Evolutionary conservation across 768 basidiomycete species (phyloP).

Genomic region (Leccinum longicurvipes): DNA sequence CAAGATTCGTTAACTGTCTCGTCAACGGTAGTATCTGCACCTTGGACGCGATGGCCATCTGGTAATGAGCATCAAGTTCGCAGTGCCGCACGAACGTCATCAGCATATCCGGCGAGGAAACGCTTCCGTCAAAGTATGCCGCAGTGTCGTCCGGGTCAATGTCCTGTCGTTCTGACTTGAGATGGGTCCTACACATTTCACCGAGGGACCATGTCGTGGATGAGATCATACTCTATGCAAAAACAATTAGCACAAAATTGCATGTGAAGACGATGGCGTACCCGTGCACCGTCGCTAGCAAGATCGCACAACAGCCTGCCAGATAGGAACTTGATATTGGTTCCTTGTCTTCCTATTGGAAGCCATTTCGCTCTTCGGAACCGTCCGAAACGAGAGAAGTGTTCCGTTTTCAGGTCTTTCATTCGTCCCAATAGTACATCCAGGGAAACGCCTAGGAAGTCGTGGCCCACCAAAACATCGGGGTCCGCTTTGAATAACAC

Average conservation of each 20-base stretch:
- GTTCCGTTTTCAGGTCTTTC: slow-evolving; percentile 85
- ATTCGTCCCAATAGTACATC: slow-evolving; percentile 91
- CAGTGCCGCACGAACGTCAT: slow-evolving; percentile 90
- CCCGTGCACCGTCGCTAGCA: slow-evolving; percentile 92
- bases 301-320: slow-evolving; percentile 91
- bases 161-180: slow-evolving; percentile 84
- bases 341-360: slow-evolving; percentile 73
- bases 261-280: slow-evolving; percentile 31
- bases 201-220: slow-evolving; percentile 98
- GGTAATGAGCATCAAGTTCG: slow-evolving; percentile 93
- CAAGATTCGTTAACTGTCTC: slow-evolving; percentile 89
- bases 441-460: slow-evolving; percentile 85
- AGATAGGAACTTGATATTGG: slow-evolving; percentile 77
- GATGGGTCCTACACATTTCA: slow-evolving; percentile 92
- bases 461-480: slow-evolving; percentile 92
- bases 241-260: neutral
- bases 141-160: slow-evolving; percentile 96
- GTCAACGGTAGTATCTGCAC: slow-evolving; percentile 94
- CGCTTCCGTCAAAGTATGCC: slow-evolving; percentile 80
- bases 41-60: slow-evolving; percentile 94
- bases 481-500: slow-evolving; percentile 85
- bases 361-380: slow-evolving; percentile 86
- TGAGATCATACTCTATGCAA: slow-evolving; percentile 81
- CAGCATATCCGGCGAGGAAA: slow-evolving; percentile 71
- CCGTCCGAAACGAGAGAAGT: slow-evolving; percentile 92